Evolutionary conservation across 495 filamentous ascomycete species (phyloP).

Genomic region (Aspergillus sparsus): DNA sequence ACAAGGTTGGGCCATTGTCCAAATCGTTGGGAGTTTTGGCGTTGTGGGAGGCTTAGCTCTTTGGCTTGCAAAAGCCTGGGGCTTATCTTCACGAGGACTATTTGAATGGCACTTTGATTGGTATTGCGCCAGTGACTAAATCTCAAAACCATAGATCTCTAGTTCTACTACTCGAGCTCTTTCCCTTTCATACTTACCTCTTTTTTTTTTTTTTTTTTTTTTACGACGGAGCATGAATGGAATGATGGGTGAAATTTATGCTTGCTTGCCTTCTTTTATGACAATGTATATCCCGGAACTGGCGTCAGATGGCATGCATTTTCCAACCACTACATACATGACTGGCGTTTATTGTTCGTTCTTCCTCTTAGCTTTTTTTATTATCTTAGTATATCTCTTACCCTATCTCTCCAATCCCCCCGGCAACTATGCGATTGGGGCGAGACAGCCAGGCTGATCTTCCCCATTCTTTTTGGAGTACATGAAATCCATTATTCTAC

Average conservation of each 20-base stretch:
- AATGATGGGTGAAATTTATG: too few relatives aligned
- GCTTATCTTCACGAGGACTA: constrained; percentile 39
- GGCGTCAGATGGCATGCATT: constrained; percentile 17
- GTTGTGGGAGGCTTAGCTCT: constrained; percentile 72
- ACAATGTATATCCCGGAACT: neutral
- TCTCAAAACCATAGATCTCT: constrained; percentile 4
- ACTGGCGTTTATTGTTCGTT: constrained; percentile 1
- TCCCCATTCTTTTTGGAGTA: too few relatives aligned
- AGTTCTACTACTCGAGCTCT: neutral
- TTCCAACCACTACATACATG: neutral
- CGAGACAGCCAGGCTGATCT: too few relatives aligned
- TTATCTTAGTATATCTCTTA: neutral
- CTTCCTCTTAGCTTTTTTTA: constrained; percentile 3
- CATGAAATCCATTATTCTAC: too few relatives aligned
- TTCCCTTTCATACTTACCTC: neutral
- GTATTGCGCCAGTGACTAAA: constrained; percentile 22
- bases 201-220: neutral
- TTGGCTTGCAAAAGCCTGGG: constrained; percentile 57
- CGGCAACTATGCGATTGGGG: too few relatives aligned
- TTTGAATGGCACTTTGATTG: constrained; percentile 42
- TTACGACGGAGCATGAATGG: neutral
- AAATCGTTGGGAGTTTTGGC: constrained; percentile 75
- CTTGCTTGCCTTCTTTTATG: constrained; percentile 5
- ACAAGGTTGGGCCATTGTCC: constrained; percentile 68
- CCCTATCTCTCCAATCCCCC: neutral